These are phyloP conservation scores for Kurtzmaniella natalensis DNA, from an alignment of 1,139 yeast genomes.

Conservation along the genomic window DNA sequence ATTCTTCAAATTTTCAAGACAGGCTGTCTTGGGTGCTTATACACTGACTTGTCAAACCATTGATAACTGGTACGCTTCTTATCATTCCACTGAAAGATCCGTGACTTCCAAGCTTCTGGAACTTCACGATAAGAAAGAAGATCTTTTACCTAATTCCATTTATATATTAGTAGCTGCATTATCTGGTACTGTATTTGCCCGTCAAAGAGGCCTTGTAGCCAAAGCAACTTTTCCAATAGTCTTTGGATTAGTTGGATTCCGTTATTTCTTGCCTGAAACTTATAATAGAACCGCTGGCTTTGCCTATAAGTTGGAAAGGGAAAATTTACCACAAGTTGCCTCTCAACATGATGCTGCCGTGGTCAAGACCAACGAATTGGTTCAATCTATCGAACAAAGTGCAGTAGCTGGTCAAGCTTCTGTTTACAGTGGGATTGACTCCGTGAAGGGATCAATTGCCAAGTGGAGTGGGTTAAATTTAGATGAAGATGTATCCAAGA, in stretches of 20 bases:
- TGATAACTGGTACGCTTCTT: slow-evolving; percentile 41
- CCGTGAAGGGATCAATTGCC: slow-evolving; percentile 47
- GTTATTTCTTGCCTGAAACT: slow-evolving; percentile 74
- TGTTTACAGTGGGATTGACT: slow-evolving; percentile 35
- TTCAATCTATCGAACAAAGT: slow-evolving; percentile 36
- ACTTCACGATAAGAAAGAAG: slow-evolving; percentile 70
- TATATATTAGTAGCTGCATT: slow-evolving; percentile 73
- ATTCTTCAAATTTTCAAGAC: slow-evolving; percentile 45
- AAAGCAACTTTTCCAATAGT: slow-evolving; percentile 59
- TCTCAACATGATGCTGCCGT: slow-evolving; percentile 53
- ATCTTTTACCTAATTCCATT: slow-evolving; percentile 68
- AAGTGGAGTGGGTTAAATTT: slow-evolving; percentile 65
- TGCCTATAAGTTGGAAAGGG: slow-evolving; percentile 63
- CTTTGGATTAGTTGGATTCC: slow-evolving; percentile 68
- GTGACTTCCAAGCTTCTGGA: slow-evolving; percentile 65
- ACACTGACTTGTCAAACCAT: slow-evolving; percentile 18
- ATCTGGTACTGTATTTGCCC: slow-evolving; percentile 76
- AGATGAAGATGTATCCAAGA: slow-evolving; percentile 58
- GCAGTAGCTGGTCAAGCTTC: slow-evolving; percentile 35
- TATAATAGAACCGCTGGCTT: slow-evolving; percentile 59
- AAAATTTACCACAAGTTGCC: slow-evolving; percentile 62
- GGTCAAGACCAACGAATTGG: slow-evolving; percentile 42
- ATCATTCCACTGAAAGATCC: slow-evolving; percentile 59
- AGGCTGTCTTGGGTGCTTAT: slow-evolving; percentile 16
- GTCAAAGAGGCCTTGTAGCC: slow-evolving; percentile 60